Percentiles rank a stretch among this genome's conserved stretches.
phyloP scores from a whole-genome alignment of 2,329 filamentous ascomycete genomes.

The Phaeosphaeriaceae sp. region DNA sequence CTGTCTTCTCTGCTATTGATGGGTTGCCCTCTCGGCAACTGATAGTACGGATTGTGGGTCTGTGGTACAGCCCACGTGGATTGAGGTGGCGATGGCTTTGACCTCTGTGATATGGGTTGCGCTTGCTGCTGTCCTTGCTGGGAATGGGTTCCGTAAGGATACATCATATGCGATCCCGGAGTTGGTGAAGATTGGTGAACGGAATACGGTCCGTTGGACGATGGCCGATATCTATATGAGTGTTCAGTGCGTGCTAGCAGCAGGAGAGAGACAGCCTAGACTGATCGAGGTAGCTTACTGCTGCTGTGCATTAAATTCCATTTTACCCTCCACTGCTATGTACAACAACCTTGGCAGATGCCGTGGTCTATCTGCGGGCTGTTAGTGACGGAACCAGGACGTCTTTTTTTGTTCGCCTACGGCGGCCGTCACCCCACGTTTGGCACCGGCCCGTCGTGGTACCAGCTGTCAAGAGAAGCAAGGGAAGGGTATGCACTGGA shows the following conservation, averaged over 20 bases:
- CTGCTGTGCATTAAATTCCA: conserved; percentile 53
- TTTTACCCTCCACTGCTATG: conserved; percentile 40
- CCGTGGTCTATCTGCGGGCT: conserved; percentile 27
- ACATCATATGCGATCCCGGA: conserved; percentile 45
- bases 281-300: conserved; percentile 40
- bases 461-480: conserved; percentile 28
- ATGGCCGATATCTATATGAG: conserved; percentile 44
- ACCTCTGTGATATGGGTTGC: conserved; percentile 31
- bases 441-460: conserved; percentile 27
- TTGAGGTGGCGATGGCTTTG: conserved; percentile 42
- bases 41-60: conserved; percentile 40
- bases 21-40: conserved; percentile 29
- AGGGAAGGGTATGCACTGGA: conserved; percentile 30
- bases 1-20: conserved; percentile 34
- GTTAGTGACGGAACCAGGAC: conserved; percentile 38
- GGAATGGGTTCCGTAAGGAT: conserved; percentile 39
- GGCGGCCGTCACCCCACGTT: conserved; percentile 28
- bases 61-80: conserved; percentile 45
- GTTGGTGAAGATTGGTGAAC: conserved; percentile 39
- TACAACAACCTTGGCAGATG: conserved; percentile 28
- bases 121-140: conserved; percentile 34
- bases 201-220: conserved; percentile 44
- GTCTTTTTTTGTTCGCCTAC: conserved; percentile 20
- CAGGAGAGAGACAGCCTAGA: conserved; percentile 6
- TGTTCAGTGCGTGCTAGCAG: conserved; percentile 25